Evolutionary conservation across 495 filamentous ascomycete species (phyloP), one percentile per base, ranked within the genome.

Genomic region (Pyronema omphalodes): DNA sequence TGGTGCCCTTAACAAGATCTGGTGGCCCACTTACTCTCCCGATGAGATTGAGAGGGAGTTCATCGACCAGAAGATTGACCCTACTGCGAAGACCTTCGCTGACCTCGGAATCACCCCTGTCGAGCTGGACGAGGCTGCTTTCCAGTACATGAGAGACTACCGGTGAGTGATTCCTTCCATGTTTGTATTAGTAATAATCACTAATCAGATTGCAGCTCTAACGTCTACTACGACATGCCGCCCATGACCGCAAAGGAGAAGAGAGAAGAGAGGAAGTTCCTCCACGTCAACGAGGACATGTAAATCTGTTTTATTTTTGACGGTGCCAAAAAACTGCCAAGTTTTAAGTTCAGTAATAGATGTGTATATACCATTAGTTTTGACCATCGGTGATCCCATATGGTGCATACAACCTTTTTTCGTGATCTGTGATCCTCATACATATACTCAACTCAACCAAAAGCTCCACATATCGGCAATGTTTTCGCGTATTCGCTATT

Each of bases 1-100:
- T 11, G 70, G 76, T 33, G 64, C 84, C 37, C 66, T 94, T 39
- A 93, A 94, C 76, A 78, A 77, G 60, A 62, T 72, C 43, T 99
- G 88, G 88, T 99, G 86, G 86, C 81, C 79, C 37, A 76, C 80
- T 29, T 73, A 80, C 37, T 86, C 82, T 15, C 77, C 80, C n/a
- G 91, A 96, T 60, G 77, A 93, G 65, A 74, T 99, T 11, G 88
- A 94, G 74, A 74, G 84, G 44, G 88, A 99, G 68, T 95, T 91
- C 73, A 78, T 93, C 59, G 84, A 96, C 68, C 93, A 96, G 68
- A 74, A 77, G 60, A 91, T 99, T 62, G 91, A 99, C 71, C 75
- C 76, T 44, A 80, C 72, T 3, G 89, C 91, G 47, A 96, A 94
- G 76, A 95, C 93, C 6, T 93, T 96, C 76, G 82, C 82, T 70